Base-by-base conservation (phyloP, 768 basidiomycete genomes). In the Lactifluus hygrophoroides region DNA sequence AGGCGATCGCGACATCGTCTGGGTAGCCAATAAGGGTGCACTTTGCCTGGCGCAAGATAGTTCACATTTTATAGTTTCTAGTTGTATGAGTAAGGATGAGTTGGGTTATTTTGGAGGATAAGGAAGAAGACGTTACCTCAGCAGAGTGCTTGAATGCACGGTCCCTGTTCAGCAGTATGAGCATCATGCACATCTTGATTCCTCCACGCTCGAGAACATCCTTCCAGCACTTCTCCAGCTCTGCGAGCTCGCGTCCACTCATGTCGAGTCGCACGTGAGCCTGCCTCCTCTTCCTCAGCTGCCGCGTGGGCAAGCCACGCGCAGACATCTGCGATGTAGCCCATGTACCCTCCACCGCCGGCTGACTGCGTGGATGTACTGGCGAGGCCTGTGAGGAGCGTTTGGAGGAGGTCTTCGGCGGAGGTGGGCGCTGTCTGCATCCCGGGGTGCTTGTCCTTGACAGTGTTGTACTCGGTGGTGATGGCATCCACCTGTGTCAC, bases 111-210 rank as follows among this genome's bases (percentile, higher is more conserved):
- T 1, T 9, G 27, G 30, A 16, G 37, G 48, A n/a, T n/a, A n/a
- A n/a, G n/a, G n/a, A n/a, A n/a, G n/a, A n/a, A 7, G 28, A 27
- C 3, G 16, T 11, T 71, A 74, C 78, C 78, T 89, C 73, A 3
- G 75, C 70, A 4, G 76, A 67, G 52, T 82, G 74, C 40, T 70
- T 79, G 64, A 77, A 80, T 1, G 84, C 77, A 51, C 81, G 82
- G 67, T 98, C 94, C 74, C 93, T 95, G 71, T 86, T 95, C 48
- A 99, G 74, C 0, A 95, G 95, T 63, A 98, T 93, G 70, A 96
- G 84, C 0, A 93, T 96, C 19, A 95, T 89, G 19, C 94, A 83
- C 71, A 88, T 92, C 74, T 82, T 86, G 64, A 98, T 80, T 49
- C 76, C 74, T 9, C 86, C 85, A 46, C 87, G 83, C 68, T 88